A percentile compares a stretch with the other conserved stretches of the same genome.
Evolutionary conservation across 192 early-diverging fungal species (phyloP).

Genomic region (Coemansia sp.): DNA sequence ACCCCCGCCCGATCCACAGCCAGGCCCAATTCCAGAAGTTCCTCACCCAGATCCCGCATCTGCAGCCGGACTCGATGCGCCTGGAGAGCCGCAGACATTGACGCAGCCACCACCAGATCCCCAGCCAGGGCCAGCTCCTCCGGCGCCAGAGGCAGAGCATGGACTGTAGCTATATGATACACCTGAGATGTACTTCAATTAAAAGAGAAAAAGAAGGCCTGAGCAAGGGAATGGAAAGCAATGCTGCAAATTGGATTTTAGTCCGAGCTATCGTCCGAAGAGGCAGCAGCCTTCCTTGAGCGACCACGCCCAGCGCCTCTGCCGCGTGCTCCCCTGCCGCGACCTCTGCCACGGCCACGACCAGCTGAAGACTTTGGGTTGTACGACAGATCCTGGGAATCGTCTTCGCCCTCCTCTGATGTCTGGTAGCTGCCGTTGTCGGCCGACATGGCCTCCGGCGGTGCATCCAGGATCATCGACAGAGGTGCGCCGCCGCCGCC

Average conservation of each 20-base stretch:
- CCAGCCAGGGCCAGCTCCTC: neutral
- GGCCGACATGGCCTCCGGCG: constrained; percentile 16
- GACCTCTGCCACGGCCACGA: constrained; percentile 39
- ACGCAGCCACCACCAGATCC: neutral
- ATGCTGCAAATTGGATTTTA: neutral
- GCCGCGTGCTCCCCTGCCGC: constrained; percentile 41
- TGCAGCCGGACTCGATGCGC: neutral
- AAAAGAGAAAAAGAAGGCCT: neutral
- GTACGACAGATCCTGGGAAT: constrained; percentile 22
- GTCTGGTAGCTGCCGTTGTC: constrained; percentile 14
- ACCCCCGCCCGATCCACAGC: constrained; percentile 32
- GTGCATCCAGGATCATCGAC: constrained; percentile 43
- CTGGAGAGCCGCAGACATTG: neutral
- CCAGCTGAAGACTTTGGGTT: constrained; percentile 7
- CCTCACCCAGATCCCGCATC: neutral
- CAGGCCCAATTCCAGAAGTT: constrained; percentile 27
- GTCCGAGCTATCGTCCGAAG: neutral
- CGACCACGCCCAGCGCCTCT: constrained; percentile 33
- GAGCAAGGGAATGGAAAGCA: neutral
- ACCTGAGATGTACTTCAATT: neutral
- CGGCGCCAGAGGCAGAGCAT: neutral
- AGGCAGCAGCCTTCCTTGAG: constrained; percentile 3
- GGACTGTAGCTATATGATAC: neutral
- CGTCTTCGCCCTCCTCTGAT: constrained; percentile 30
- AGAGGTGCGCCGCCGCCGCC: constrained; percentile 52